Conservation (phyloP, 805 yeast genomes). For the Debaryomyces castellii region DNA sequence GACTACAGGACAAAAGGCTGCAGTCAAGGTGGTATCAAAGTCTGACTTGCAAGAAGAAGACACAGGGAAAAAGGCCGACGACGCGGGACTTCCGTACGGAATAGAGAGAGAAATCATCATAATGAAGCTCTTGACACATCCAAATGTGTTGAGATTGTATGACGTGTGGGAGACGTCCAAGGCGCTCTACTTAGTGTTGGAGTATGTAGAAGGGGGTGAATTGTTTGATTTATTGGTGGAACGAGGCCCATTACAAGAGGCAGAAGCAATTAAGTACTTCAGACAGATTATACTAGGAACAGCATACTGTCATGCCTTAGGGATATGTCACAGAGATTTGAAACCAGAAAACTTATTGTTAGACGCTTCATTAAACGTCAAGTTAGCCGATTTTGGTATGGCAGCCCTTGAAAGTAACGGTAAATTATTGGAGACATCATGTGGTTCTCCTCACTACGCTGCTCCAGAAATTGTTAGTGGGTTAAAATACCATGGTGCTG, state of each 20-base stretch:
- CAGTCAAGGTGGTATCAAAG: slow-evolving; percentile 80
- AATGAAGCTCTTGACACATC: slow-evolving; percentile 92
- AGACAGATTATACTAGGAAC: slow-evolving; percentile 83
- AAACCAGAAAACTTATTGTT: slow-evolving; percentile 79
- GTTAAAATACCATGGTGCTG: slow-evolving; percentile 91
- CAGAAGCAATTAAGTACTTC: slow-evolving; percentile 87
- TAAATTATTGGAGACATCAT: slow-evolving; percentile 84
- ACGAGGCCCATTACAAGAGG: slow-evolving; percentile 83
- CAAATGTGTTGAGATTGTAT: slow-evolving; percentile 87
- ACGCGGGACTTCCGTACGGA: slow-evolving; percentile 84
- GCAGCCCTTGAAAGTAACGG: slow-evolving; percentile 90
- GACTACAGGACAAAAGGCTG: slow-evolving; percentile 72
- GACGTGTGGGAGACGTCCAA: slow-evolving; percentile 89
- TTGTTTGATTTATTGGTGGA: slow-evolving; percentile 88
- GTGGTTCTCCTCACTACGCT: slow-evolving; percentile 98
- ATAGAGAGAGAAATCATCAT: slow-evolving; percentile 96
- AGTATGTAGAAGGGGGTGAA: slow-evolving; percentile 97
- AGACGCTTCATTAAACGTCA: slow-evolving; percentile 83
- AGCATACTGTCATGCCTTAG: slow-evolving; percentile 79
- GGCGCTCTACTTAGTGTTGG: slow-evolving; percentile 81
- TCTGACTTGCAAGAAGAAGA: slow-evolving; percentile 45
- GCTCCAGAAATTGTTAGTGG: slow-evolving; percentile 98
- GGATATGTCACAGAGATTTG: slow-evolving; percentile 85
- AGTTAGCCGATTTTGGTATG: slow-evolving; percentile 99
- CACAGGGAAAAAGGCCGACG: slow-evolving; percentile 8